Conservation (phyloP, 306 rosid genomes). For the Quercus suber region DNA sequence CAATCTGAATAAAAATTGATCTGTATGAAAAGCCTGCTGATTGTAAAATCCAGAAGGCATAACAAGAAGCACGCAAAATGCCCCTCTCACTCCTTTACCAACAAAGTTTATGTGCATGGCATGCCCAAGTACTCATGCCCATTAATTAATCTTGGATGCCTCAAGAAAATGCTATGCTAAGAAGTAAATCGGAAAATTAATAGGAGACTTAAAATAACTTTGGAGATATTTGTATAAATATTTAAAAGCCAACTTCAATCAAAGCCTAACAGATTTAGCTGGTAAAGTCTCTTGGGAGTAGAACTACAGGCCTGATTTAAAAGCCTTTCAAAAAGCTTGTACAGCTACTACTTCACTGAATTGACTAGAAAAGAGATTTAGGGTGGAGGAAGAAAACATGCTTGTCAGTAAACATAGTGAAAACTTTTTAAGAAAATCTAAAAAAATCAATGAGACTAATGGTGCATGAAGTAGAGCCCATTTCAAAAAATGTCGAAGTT, state of each 20-base stretch:
- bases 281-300: background rate
- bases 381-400: background rate
- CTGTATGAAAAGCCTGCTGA: background rate
- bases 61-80: background rate
- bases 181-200: background rate
- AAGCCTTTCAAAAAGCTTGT: background rate
- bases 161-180: background rate
- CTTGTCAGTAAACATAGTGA: background rate
- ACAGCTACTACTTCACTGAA: background rate
- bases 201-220: background rate
- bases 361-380: background rate
- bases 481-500: background rate
- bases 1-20: background rate
- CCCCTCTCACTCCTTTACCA: slow-evolving; percentile 9
- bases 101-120: slow-evolving; percentile 7
- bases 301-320: background rate
- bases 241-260: background rate
- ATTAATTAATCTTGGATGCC: background rate
- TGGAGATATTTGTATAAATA: background rate
- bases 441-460: background rate
- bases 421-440: too few species aligned
- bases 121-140: background rate
- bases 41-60: background rate
- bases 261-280: background rate
- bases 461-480: background rate